Conservation (phyloP, 164 flowering plant genomes). For the Dillenia turbinata region DNA sequence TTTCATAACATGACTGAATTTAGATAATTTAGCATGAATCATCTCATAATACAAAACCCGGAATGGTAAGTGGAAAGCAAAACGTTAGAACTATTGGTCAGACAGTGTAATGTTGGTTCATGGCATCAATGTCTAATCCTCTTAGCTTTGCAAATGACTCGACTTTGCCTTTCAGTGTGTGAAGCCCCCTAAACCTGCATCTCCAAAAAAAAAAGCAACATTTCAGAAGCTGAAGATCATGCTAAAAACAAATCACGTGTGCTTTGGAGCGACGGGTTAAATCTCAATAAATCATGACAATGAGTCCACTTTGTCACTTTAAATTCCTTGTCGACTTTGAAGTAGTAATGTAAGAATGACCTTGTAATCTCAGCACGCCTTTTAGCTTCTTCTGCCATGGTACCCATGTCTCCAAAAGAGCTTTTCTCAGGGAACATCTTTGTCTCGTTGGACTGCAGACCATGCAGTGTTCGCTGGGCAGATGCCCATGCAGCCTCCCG, state of each 20-base stretch:
- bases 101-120: constrained; percentile 56
- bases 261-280: too few relatives aligned
- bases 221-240: too few relatives aligned
- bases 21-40: too few relatives aligned
- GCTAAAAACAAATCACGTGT: too few relatives aligned
- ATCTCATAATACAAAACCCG: too few relatives aligned
- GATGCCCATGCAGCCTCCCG: constrained; percentile 74
- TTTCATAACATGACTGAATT: too few relatives aligned
- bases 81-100: constrained; percentile 8
- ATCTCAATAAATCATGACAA: too few relatives aligned
- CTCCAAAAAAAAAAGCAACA: neutral
- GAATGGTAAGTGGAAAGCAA: neutral
- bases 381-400: constrained; percentile 80
- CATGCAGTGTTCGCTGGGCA: constrained; percentile 62
- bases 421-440: constrained; percentile 28
- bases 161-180: constrained; percentile 69
- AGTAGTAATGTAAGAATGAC: constrained; percentile 20
- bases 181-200: constrained; percentile 64
- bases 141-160: constrained; percentile 61
- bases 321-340: neutral
- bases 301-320: too few relatives aligned
- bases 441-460: constrained; percentile 41
- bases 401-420: constrained; percentile 41
- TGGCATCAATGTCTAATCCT: constrained; percentile 54
- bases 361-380: constrained; percentile 81